phyloP scores from a whole-genome alignment of 1,284 basidiomycete genomes.

The Boletus sp. region DNA sequence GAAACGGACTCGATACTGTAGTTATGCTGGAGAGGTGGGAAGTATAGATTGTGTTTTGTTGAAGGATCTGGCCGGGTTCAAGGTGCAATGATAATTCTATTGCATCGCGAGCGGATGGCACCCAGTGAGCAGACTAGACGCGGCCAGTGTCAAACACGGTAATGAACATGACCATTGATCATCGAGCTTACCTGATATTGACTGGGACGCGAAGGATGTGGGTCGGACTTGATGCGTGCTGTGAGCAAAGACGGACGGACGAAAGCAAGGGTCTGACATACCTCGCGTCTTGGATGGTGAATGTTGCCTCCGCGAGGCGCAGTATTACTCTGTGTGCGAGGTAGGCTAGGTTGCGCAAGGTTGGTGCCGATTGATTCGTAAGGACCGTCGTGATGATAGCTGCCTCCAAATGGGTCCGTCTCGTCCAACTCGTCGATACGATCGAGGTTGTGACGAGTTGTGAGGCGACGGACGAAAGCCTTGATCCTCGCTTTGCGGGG shows the following conservation, averaged over 20 bases:
- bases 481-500: constrained; percentile 24
- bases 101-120: constrained; percentile 2
- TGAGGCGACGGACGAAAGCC: constrained; percentile 27
- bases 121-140: constrained; percentile 11
- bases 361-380: constrained; percentile 52
- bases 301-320: constrained; percentile 4
- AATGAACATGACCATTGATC: not conserved
- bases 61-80: constrained; percentile 52
- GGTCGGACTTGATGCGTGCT: constrained; percentile 12
- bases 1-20: constrained; percentile 2
- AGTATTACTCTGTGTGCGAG: constrained; percentile 6
- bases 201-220: constrained; percentile 3
- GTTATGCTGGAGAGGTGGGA: constrained; percentile 4
- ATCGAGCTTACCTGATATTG: constrained; percentile 21
- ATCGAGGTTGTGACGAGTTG: constrained; percentile 48
- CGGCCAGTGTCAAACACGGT: constrained; percentile 12
- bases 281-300: constrained; percentile 17
- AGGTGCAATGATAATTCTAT: constrained; percentile 40
- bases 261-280: constrained; percentile 16
- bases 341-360: constrained; percentile 10
- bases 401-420: constrained; percentile 57
- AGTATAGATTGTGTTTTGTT: constrained; percentile 23
- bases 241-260: constrained; percentile 10
- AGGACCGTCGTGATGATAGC: constrained; percentile 62
- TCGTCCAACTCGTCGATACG: constrained; percentile 73